A percentile compares a stretch with the other conserved stretches of the same genome.
phyloP scores from a whole-genome alignment of 345 rosid genomes.

The Diplotaxis tenuifolia region DNA sequence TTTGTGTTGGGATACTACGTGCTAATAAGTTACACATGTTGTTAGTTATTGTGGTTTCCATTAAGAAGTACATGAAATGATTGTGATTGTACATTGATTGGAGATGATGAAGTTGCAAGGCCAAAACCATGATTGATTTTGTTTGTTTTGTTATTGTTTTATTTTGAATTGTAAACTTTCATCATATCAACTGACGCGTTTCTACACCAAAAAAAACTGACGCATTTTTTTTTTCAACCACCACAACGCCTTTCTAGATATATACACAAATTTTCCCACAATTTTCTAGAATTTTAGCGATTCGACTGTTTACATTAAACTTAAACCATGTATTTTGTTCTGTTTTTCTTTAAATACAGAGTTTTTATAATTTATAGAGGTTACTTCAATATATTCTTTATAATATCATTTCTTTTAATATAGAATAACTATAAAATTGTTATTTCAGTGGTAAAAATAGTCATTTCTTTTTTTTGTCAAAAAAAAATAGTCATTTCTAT shows the following conservation, averaged over 20 bases:
- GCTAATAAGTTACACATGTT: not conserved
- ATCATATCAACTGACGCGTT: not conserved
- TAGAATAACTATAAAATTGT: too few relatives aligned
- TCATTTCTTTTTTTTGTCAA: too few relatives aligned
- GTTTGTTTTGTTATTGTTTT: not conserved
- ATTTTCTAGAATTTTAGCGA: not conserved
- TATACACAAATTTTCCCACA: not conserved
- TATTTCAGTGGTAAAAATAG: too few relatives aligned
- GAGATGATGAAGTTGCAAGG: not conserved
- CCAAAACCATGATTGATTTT: not conserved
- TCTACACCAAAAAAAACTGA: too few relatives aligned
- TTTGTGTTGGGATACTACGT: not conserved
- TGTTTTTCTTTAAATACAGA: too few relatives aligned
- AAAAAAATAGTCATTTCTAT: too few relatives aligned
- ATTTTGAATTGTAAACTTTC: not conserved
- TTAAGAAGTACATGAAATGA: not conserved
- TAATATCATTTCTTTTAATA: too few relatives aligned
- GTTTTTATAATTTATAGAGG: too few relatives aligned
- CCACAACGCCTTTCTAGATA: not conserved
- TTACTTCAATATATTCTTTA: too few relatives aligned
- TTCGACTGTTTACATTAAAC: too few relatives aligned
- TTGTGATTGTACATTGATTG: not conserved
- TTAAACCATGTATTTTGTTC: too few relatives aligned
- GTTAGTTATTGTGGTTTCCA: not conserved
- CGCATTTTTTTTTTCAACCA: not conserved